These are phyloP conservation scores for Flaveria bidentis DNA, from an alignment of 129 eudicot genomes.

Conservation along the genomic window DNA sequence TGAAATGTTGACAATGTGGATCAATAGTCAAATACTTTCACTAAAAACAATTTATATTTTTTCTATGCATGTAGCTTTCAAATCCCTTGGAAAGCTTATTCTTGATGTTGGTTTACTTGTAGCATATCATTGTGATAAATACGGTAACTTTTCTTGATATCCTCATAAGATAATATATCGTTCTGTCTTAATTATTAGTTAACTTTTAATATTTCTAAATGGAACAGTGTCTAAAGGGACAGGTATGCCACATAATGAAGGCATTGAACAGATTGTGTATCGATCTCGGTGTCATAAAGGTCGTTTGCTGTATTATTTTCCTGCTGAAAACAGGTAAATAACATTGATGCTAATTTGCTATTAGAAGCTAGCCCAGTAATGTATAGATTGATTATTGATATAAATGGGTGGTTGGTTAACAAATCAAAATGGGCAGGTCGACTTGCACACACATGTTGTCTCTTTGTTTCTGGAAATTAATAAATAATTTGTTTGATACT, in stretches of 20 bases:
- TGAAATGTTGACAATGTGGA: background rate
- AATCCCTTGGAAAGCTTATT: constrained; percentile 85
- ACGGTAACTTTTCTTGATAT: constrained; percentile 45
- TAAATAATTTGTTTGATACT: background rate
- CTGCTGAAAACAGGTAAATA: constrained; percentile 55
- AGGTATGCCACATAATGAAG: constrained; percentile 43
- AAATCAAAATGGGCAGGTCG: background rate
- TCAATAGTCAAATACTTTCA: background rate
- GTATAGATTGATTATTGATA: background rate
- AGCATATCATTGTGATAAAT: constrained; percentile 86
- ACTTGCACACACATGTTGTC: background rate
- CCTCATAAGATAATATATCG: background rate
- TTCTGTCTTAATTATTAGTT: background rate
- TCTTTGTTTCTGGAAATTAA: background rate
- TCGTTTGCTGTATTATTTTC: constrained; percentile 89
- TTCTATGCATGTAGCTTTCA: constrained; percentile 57
- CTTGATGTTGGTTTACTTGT: constrained; percentile 79
- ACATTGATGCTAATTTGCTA: background rate
- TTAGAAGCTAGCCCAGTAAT: background rate
- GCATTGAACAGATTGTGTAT: constrained; percentile 66
- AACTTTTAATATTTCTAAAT: constrained; percentile 17
- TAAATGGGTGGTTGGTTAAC: background rate
- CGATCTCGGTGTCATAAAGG: constrained; percentile 98
- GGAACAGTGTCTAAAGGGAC: constrained; percentile 54
- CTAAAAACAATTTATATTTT: background rate